Evolutionary conservation across 139 green algal species (phyloP), one percentile per base, ranked within the genome.

Genomic region (Volvox africanus): DNA sequence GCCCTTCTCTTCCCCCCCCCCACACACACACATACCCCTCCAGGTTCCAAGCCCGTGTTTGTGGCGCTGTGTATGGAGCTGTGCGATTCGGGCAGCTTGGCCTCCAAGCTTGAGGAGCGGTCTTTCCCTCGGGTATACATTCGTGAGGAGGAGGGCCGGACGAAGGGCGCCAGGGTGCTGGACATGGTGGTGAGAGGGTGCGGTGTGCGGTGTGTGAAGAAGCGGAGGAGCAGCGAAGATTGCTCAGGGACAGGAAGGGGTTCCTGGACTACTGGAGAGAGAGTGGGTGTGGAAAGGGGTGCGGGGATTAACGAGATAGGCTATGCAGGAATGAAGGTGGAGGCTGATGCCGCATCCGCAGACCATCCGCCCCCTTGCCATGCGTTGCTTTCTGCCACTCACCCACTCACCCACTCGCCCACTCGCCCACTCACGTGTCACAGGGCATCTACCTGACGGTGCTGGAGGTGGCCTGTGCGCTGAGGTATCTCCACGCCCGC

Each of bases 1-100:
- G n/a, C n/a, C n/a, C n/a, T n/a, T n/a, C n/a, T n/a, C n/a, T n/a
- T n/a, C n/a, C 75, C 62, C 62, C 82, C 62, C 26, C 13, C 65
- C 83, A 13, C 1, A 5, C 82, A 13, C 82, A 19, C 82, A 12
- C 68, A 16, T 77, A 30, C 67, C 11, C 83, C 83, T 68, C 24
- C 68, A 89, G 85, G n/a, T 24, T 61, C 86, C 86, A 90, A 84
- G 69, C 85, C 85, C 37, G 85, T 89, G 71, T 90, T 83, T 20
- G 73, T 83, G 86, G 86, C 86, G 3, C 71, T 90, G 30, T 83
- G 71, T 44, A 90, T 83, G 86, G 86, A 90, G 86, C 86, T 90
- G 20, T 90, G 86, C 44, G 86, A 90, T 44, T 22, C 13, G n/a
- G 86, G 86, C 86, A 61, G 24, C 30, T 69, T 90, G 73, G 86